Evolutionary conservation across 225 moss, liverwort and hornwort genomes (phyloP).

Genomic region (Asterella californica): DNA sequence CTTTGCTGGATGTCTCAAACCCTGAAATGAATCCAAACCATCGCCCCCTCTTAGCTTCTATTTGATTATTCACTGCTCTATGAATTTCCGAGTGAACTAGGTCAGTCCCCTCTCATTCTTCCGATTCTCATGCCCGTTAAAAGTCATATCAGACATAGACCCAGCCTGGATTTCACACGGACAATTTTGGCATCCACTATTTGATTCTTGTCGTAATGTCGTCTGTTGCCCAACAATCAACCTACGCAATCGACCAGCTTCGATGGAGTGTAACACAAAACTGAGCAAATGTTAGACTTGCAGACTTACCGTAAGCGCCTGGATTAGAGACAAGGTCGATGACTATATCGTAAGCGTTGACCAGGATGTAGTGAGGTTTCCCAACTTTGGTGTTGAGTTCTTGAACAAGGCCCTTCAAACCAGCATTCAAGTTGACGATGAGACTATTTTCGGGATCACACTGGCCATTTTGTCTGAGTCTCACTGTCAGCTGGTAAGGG

Average conservation of each 20-base stretch:
- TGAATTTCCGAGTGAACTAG: neutral
- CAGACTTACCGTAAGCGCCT: slow-evolving; percentile 37
- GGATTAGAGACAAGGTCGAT: slow-evolving; percentile 41
- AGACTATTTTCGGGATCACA: slow-evolving; percentile 53
- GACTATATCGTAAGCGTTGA: slow-evolving; percentile 46
- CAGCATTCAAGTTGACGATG: slow-evolving; percentile 41
- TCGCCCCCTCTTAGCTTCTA: neutral
- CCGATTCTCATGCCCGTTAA: neutral
- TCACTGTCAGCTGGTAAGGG: slow-evolving; percentile 43
- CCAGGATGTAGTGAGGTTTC: slow-evolving; percentile 34
- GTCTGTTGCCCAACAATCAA: too few relatives aligned
- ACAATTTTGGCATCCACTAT: too few relatives aligned
- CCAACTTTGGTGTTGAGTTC: slow-evolving; percentile 44
- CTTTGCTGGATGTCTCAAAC: neutral
- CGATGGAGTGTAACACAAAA: neutral
- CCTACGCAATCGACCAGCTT: neutral
- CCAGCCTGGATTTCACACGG: too few relatives aligned
- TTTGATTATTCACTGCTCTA: neutral
- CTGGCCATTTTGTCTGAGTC: slow-evolving; percentile 17
- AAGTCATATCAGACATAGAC: too few relatives aligned
- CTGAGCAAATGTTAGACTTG: neutral
- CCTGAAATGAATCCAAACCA: neutral
- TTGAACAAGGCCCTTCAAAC: slow-evolving; percentile 39
- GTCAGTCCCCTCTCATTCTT: neutral
- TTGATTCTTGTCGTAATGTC: neutral